Evolutionary conservation across 2,329 filamentous ascomycete genomes (phyloP).

Genomic region (Phaeophleospora eucalypticola): DNA sequence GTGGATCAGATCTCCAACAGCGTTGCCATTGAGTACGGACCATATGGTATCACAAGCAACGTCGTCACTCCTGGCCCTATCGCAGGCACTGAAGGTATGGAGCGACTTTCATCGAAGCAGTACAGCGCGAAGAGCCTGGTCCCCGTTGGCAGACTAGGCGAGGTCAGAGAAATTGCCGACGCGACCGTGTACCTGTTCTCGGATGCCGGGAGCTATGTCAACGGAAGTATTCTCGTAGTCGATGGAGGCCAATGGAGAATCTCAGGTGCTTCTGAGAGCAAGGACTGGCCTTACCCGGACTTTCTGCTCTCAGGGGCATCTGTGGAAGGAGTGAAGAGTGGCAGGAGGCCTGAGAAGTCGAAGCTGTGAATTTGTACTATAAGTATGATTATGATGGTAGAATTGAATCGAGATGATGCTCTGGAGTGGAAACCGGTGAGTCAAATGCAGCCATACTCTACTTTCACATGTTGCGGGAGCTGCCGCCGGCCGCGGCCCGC

Average conservation of each 20-base stretch:
- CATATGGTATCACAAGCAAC: conserved; percentile 80
- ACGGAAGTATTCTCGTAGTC: conserved; percentile 73
- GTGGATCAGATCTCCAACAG: conserved; percentile 79
- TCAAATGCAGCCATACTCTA: background rate
- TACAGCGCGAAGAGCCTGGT: conserved; percentile 43
- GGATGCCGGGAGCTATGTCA: conserved; percentile 80
- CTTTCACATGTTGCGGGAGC: too few species aligned
- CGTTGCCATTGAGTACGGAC: conserved; percentile 84
- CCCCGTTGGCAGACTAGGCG: conserved; percentile 72
- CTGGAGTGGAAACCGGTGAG: background rate
- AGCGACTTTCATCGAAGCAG: conserved; percentile 37
- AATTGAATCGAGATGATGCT: background rate
- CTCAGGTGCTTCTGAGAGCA: conserved; percentile 33
- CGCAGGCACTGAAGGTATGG: conserved; percentile 66
- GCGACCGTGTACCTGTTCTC: conserved; percentile 86
- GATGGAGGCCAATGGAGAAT: conserved; percentile 52
- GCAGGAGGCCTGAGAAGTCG: conserved; percentile 44
- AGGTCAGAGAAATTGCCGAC: conserved; percentile 84
- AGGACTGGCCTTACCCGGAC: conserved; percentile 52
- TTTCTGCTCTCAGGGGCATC: conserved; percentile 52
- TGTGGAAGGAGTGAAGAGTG: conserved; percentile 56
- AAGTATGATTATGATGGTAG: background rate
- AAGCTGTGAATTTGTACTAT: conserved; percentile 43
- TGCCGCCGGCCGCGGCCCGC: too few species aligned
- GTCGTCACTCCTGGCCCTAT: conserved; percentile 87